Base-by-base conservation (phyloP, 2,329 filamentous ascomycete genomes). In the Fusarium aywerte region DNA sequence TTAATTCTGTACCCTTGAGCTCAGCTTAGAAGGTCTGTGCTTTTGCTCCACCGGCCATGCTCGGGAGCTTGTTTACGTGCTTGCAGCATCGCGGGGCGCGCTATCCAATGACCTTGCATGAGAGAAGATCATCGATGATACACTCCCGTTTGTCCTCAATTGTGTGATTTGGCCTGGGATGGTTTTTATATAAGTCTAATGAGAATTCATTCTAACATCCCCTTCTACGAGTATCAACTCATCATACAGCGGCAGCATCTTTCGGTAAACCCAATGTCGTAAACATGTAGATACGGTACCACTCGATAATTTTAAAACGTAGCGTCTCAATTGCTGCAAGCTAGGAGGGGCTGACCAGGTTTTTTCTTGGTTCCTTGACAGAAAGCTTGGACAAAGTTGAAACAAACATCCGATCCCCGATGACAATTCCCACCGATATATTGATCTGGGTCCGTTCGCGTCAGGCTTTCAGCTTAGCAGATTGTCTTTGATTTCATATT, bases 61-160 rank as follows among this genome's bases (percentile, higher is more conserved):
- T 29, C 50, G 38, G 13, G 45, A 67, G 58, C 45, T 68, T 65
- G 51, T 49, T 64, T 67, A 49, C 21, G 36, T 68, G 54, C 59
- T 59, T 65, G 64, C 53, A 49, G 48, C 45, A 36, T 60, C 44
- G 56, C 25, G 45, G 62, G 61, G 62, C 42, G 38, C 9, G 20
- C 39, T 48, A 50, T 49, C 21, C 32, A 21, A 18, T 49, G 36
- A 35, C 29, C 27, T 9, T 20, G 20, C 27, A 10, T 20, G 20
- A 18, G 16, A 47, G 43, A 40, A 35, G 42, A 44, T 60, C 35
- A 21, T 43, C 31, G 15, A 32, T 27, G 21, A 45, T 36, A 62
- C 27, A 38, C 32, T 31, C 29, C 13, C 20, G 11, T 10, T 27
- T 15, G 6, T 27, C 23, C 16, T 33, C 13, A 5, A 25, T 49